Base-by-base conservation (phyloP, 805 yeast genomes). In the Wickerhamomyces ciferrii region DNA sequence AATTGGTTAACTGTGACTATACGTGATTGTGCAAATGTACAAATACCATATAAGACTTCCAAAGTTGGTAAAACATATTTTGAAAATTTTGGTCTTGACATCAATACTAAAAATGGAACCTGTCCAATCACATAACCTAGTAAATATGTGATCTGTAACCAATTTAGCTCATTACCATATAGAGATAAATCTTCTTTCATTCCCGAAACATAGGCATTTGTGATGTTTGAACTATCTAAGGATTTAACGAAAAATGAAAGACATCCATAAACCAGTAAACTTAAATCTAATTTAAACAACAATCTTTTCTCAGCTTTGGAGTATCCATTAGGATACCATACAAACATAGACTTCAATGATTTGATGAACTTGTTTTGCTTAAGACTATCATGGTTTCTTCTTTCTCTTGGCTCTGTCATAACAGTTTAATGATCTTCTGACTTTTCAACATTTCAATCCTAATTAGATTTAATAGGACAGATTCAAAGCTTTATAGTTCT, bases 171-270 rank as follows among this genome's bases (percentile, higher is more conserved):
- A 53, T 77, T 76, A 11, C 83, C 81, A 39, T 67, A 55, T 69
- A 83, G 71, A 4, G 68, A 66, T 39, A 79, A 64, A 31, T 67
- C 78, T 53, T 73, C 78, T 49, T 71, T 62, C 75, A 83, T 69
- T 10, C 84, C 82, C 20, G 79, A 69, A 29, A 77, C 77, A 52
- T 79, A 81, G 1, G 86, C 87, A 54, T 79, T 78, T 45, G 74
- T 70, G 43, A 81, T 61, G 59, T 82, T 82, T 25, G 78, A 65
- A 43, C 72, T 76, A 56, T 82, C 87, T 47, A 82, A 59, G 48
- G 71, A 74, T 56, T 79, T 79, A 44, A 76, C 74, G 20, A 50
- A 50, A 15, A 42, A 50, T 5, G 47, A 43, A 13, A 45, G 15
- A 34, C 52, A 49, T 36, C 39, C 38, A 25, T 39, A 44, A 10